A percentile compares a stretch with the other conserved stretches of the same genome.
phyloP scores from a whole-genome alignment of 371 early-diverging fungal species.

The Sanchytrium tribonematis region DNA sequence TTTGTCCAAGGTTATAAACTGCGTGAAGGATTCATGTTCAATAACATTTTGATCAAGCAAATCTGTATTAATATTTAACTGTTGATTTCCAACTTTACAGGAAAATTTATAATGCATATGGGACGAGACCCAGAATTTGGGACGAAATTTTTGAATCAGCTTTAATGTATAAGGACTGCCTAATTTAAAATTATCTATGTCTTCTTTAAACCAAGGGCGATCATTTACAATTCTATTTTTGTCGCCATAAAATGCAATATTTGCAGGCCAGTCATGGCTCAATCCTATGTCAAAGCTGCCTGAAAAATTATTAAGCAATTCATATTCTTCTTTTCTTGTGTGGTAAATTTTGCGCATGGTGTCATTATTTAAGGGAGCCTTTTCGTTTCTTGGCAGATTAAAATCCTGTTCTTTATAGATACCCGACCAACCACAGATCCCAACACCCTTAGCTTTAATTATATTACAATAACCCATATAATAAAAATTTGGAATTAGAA shows the following conservation, averaged over 20 bases:
- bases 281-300: constrained; percentile 43
- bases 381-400: constrained; percentile 28
- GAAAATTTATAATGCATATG: constrained; percentile 1
- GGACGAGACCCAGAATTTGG: not conserved
- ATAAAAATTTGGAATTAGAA: constrained; percentile 75
- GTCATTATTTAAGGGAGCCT: constrained; percentile 30
- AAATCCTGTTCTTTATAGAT: constrained; percentile 54
- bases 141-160: not conserved
- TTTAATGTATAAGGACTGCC: not conserved
- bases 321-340: constrained; percentile 38
- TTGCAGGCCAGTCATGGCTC: constrained; percentile 88
- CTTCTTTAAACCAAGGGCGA: not conserved
- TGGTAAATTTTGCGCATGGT: constrained; percentile 47
- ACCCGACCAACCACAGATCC: constrained; percentile 75
- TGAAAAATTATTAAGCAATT: not conserved
- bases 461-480: constrained; percentile 61
- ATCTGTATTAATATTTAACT: not conserved
- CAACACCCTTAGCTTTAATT: constrained; percentile 48
- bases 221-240: constrained; percentile 4
- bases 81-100: not conserved
- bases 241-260: constrained; percentile 53
- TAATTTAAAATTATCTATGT: not conserved
- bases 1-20: not conserved
- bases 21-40: not conserved
- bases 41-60: not conserved